Evolutionary conservation across 345 rosid genomes (phyloP), one percentile per base, ranked within the genome.

Genomic region (Melaleuca quinquenervia): DNA sequence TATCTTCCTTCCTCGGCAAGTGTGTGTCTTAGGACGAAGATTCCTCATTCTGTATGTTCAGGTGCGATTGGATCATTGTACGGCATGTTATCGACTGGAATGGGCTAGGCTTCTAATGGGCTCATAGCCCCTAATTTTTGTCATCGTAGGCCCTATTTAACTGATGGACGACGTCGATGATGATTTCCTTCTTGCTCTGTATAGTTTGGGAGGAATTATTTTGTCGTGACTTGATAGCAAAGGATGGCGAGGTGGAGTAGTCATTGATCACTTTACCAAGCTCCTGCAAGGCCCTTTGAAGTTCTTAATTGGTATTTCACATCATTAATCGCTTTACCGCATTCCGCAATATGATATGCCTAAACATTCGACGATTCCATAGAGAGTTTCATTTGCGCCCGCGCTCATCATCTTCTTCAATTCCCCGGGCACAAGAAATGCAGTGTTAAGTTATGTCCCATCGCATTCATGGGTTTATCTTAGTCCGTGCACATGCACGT

Each of bases 271-370:
- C 76, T 29, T 16, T 9, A 64, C 45, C 44, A 7, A 11, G 15
- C 11, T 64, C 45, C 18, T 29, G 8, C 9, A 15, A 5, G 44
- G 44, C 11, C 11, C 22, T 55, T 15, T 16, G 11, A 29, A 62
- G 44, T 20, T 62, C 29, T 52, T 20, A 52, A 18, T 16, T 52
- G 6, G 53, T 16, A 52, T 52, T 52, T 52, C 16, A 5, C 21
- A 2, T 52, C 41, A 41, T 41, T 2, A 41, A 41, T 41, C 41
- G 41, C 41, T 4, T 41, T 41, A 41, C 41, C 41, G 2, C 0
- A 1, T 16, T 7, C 6, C 1, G 41, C 16, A 8, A 64, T 3
- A 15, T 7, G 20, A 0, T 0, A 18, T 32, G 1, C 18, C 1
- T 32, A 7, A 8, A 32, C 1, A 29, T 54, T 10, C 58, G n/a